These are phyloP conservation scores for Fraxinus velutina DNA, from an alignment of 305 asterid genomes.

Conservation along the genomic window DNA sequence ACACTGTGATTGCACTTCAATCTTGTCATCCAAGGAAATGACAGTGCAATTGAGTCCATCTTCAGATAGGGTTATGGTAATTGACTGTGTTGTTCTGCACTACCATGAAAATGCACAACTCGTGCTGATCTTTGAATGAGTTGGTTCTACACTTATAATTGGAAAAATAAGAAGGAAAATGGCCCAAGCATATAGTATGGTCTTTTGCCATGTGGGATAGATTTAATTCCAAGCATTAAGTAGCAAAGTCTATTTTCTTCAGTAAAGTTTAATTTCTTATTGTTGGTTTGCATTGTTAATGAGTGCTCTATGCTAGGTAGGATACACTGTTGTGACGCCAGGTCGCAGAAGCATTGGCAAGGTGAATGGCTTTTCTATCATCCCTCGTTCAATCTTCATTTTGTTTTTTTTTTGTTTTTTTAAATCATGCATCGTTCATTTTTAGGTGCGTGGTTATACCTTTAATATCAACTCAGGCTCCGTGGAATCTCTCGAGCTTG, in stretches of 20 bases:
- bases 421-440: background rate
- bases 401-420: background rate
- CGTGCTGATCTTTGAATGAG: background rate
- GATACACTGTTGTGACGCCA: conserved; percentile 55
- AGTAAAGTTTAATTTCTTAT: background rate
- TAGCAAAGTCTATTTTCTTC: background rate
- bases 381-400: background rate
- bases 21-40: background rate
- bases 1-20: background rate
- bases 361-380: conserved; percentile 29
- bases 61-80: background rate
- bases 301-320: conserved; percentile 45
- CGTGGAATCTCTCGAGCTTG: conserved; percentile 57
- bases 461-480: conserved; percentile 55
- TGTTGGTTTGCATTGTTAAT: conserved; percentile 2
- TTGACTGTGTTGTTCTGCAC: background rate
- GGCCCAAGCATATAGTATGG: background rate
- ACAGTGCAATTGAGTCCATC: background rate
- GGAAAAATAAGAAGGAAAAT: background rate
- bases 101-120: background rate
- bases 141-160: background rate
- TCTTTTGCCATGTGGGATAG: background rate
- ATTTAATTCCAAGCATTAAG: background rate
- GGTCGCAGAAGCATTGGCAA: conserved; percentile 49
- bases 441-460: conserved; percentile 64